Base-by-base conservation (phyloP, 805 yeast genomes). In the Candida endomychidarum region DNA sequence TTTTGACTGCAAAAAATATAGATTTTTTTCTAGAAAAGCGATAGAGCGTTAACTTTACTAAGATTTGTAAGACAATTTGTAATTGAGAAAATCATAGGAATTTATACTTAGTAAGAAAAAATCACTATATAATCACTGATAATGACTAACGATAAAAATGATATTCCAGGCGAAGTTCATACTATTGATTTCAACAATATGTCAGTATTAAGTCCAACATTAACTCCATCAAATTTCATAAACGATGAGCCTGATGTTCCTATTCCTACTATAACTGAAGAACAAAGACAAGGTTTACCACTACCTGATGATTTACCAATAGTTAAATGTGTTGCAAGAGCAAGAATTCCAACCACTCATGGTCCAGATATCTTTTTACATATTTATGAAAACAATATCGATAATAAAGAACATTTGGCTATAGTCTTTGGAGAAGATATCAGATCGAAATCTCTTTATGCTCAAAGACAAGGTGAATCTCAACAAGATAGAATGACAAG, bases 401-500 rank as follows among this genome's bases (percentile, higher is more conserved):
- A 93, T 63, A 72, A 80, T 36, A 93, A 93, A 60, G 99, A 93
- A 63, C 99, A 93, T 63, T 66, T 93, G 53, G 99, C 99, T 5
- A 91, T 93, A 43, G 99, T 93, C 4, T 91, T 93, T 65, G 97
- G 98, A 8, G 96, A 88, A 54, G 84, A 85, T 50, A 83, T 93
- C 38, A 74, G 96, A 49, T 87, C 96, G 2, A 73, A 75, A 54
- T 70, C 88, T 3, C 67, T 93, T 37, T 93, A 79, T 64, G 74
- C 66, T 32, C 65, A 65, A 37, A 67, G 86, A 38, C 66, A 66
- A 0, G 78, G 78, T 32, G 99, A 93, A 48, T 72, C 96, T 0
- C 97, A 89, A 61, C 83, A 79, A 52, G 97, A 88, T 58, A 65
- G 99, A 50, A 93, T 93, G 97, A 89, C 95, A n/a, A 75, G 99